Conservation (phyloP, 768 basidiomycete genomes). For the Podaxis rugospora region DNA sequence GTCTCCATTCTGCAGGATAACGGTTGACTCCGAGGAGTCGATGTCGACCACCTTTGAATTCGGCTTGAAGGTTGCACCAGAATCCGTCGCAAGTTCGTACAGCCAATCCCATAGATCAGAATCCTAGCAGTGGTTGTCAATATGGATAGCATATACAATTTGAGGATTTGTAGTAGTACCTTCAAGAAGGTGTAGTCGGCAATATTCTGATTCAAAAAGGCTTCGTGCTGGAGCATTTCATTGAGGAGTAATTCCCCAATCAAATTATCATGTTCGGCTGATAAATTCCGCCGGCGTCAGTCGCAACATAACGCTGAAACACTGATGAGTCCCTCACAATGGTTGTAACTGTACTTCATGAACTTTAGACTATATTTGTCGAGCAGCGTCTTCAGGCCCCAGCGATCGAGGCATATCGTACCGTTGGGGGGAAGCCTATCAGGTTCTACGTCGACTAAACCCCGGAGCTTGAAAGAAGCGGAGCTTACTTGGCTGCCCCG, state of each 20-base stretch:
- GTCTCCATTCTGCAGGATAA: slow-evolving; percentile 38
- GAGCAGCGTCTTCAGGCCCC: slow-evolving; percentile 2
- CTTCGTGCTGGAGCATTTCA: slow-evolving; percentile 8
- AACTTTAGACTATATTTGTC: slow-evolving; percentile 4
- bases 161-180: slow-evolving; percentile 21
- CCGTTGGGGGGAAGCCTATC: slow-evolving; percentile 4
- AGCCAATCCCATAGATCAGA: slow-evolving; percentile 47
- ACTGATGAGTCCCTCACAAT: background rate
- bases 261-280: background rate
- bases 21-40: slow-evolving; percentile 26
- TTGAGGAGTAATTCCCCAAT: background rate
- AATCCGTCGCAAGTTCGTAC: slow-evolving; percentile 37
- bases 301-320: background rate
- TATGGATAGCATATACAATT: background rate
- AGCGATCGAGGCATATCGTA: slow-evolving; percentile 1
- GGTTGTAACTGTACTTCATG: background rate
- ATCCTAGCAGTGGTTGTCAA: slow-evolving; percentile 31
- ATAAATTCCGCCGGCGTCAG: background rate
- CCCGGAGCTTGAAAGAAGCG: background rate
- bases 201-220: slow-evolving; percentile 23
- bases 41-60: slow-evolving; percentile 31
- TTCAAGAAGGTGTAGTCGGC: slow-evolving; percentile 39
- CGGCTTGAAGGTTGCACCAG: slow-evolving; percentile 44
- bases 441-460: background rate
- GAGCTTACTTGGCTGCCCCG: slow-evolving; percentile 1